Conservation (phyloP, 2,329 filamentous ascomycete genomes). For the Pseudogymnoascus sp. region DNA sequence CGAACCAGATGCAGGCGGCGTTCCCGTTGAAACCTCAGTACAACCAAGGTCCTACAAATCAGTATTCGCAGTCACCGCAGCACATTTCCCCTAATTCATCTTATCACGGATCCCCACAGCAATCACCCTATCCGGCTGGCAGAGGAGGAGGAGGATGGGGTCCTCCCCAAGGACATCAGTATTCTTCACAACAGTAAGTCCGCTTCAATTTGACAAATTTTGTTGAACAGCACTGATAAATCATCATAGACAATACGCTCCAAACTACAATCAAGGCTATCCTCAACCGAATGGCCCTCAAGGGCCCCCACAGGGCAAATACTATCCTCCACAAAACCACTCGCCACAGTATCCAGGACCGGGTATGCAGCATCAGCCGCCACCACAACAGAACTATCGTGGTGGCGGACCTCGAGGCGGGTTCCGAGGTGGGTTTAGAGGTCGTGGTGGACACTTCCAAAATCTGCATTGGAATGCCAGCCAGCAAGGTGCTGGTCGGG, state of each 20-base stretch:
- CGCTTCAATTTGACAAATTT: conserved; percentile 17
- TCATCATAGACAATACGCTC: conserved; percentile 51
- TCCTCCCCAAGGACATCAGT: conserved; percentile 34
- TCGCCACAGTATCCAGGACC: conserved; percentile 42
- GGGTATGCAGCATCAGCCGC: conserved; percentile 44
- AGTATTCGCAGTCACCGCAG: conserved; percentile 51
- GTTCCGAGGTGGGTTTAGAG: conserved; percentile 28
- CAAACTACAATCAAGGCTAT: conserved; percentile 51
- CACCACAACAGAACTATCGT: conserved; percentile 29
- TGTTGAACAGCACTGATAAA: conserved; percentile 26
- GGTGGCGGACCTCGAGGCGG: conserved; percentile 18
- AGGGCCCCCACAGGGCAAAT: conserved; percentile 37
- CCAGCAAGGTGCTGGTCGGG: conserved; percentile 43
- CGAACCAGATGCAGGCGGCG: conserved; percentile 29
- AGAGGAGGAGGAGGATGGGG: conserved; percentile 47
- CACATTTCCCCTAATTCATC: conserved; percentile 46
- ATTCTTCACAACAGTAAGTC: conserved; percentile 42
- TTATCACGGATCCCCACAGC: conserved; percentile 53
- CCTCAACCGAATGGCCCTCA: conserved; percentile 41
- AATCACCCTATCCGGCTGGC: conserved; percentile 49
- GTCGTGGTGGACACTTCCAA: conserved; percentile 49
- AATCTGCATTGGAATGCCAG: conserved; percentile 64
- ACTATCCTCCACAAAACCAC: conserved; percentile 38
- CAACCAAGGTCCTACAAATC: conserved; percentile 30
- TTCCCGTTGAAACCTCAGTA: conserved; percentile 30